Evolutionary conservation across 2,329 filamentous ascomycete genomes (phyloP), one percentile per base, ranked within the genome.

Genomic region (Diaporthe destruens): DNA sequence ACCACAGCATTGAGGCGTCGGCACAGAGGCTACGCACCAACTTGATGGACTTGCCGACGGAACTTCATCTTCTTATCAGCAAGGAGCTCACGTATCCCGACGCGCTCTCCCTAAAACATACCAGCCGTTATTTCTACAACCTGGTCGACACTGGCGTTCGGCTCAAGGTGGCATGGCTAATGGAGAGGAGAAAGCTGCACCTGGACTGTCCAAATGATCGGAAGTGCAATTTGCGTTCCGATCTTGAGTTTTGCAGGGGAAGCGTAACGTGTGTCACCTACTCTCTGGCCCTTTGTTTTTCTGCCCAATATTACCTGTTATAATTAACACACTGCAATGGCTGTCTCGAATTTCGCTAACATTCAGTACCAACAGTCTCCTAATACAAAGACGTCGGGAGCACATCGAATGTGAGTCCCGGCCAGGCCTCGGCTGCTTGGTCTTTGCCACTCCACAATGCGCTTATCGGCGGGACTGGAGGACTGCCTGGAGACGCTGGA

Each of bases 91-190:
- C 87, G 42, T 94, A 94, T 74, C 92, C 92, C 0, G 92, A 94
- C 74, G 92, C 92, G 0, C 85, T 94, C 1, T 91, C 91, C 0
- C 82, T 94, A 20, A 93, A 93, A 77, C 91, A 93, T 78, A 88
- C 88, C 25, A 90, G 83, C 77, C 86, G 86, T 72, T 85, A 92
- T 77, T 91, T 94, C 79, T 91, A 90, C 81, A 77, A 80, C 61
- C 81, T 93, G 1, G 90, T 93, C 74, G 86, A 91, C 79, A 94
- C 92, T 0, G 90, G 90, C 47, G 84, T 93, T 39, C 80, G 85
- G 36, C 84, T 93, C 56, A 93, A 93, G 78, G 87, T 94, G 16
- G 87, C 88, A 72, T 94, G 92, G 92, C 84, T 94, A 6, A 84
- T 93, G 72, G 86, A 92, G 76, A 87, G 92, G 16, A 86, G 90